These are phyloP conservation scores for Nothomitra cinnamomea DNA, from an alignment of 2,329 filamentous ascomycete genomes.

Conservation along the genomic window DNA sequence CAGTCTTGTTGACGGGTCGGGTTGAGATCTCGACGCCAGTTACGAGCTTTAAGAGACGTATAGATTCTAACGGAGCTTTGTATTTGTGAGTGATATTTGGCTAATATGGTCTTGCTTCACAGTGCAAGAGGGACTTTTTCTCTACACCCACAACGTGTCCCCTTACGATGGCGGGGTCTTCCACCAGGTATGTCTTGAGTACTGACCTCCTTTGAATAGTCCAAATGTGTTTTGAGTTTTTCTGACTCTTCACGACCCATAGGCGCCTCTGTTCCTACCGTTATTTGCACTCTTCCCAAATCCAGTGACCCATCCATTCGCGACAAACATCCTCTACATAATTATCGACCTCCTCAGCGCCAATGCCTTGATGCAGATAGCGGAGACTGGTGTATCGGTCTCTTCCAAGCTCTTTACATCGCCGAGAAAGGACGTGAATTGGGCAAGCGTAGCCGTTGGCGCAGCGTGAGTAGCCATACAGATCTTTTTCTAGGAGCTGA, in stretches of 20 bases:
- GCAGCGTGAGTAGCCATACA: slow-evolving; percentile 60
- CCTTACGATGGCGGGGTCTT: slow-evolving; percentile 89
- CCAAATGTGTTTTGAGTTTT: neutral
- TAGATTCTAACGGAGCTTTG: neutral
- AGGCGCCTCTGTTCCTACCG: slow-evolving; percentile 79
- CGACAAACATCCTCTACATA: slow-evolving; percentile 68
- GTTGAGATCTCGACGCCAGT: slow-evolving; percentile 96
- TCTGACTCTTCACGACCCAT: slow-evolving; percentile 26
- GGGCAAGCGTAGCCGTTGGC: slow-evolving; percentile 58
- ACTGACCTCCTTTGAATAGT: neutral
- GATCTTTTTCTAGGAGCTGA: too few relatives aligned
- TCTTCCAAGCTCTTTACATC: slow-evolving; percentile 65
- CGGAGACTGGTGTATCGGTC: slow-evolving; percentile 61
- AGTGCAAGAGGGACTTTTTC: slow-evolving; percentile 94
- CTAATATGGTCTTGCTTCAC: slow-evolving; percentile 1
- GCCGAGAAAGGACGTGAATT: slow-evolving; percentile 54
- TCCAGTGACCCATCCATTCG: slow-evolving; percentile 45
- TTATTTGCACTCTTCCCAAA: slow-evolving; percentile 79
- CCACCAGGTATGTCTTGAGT: slow-evolving; percentile 35
- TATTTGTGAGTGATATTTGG: neutral
- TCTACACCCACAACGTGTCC: slow-evolving; percentile 91
- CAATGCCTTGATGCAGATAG: slow-evolving; percentile 59
- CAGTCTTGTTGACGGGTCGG: slow-evolving; percentile 70
- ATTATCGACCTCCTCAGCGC: slow-evolving; percentile 68
- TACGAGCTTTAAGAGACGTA: slow-evolving; percentile 94